Evolutionary conservation across 768 basidiomycete species (phyloP).

Genomic region (Mycena polygramma): DNA sequence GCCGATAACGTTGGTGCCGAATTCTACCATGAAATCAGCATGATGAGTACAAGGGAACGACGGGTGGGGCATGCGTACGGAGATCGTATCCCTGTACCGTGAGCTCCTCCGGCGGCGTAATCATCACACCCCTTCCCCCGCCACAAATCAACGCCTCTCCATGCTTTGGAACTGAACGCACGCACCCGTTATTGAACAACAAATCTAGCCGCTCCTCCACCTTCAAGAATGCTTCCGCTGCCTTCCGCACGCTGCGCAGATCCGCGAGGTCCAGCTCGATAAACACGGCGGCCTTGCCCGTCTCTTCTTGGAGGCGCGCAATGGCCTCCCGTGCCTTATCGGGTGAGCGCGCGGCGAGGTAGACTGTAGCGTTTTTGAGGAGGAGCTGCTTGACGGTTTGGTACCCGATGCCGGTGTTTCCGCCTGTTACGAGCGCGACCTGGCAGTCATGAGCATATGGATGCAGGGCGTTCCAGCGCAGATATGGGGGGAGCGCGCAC

Average conservation of each 20-base stretch:
- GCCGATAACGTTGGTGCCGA: background rate
- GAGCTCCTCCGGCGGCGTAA: background rate
- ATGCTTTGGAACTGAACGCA: background rate
- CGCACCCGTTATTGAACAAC: conserved; percentile 1
- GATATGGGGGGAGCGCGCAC: background rate
- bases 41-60: background rate
- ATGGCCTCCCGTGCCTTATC: background rate
- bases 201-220: background rate
- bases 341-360: background rate
- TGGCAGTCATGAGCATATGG: background rate
- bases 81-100: conserved; percentile 1
- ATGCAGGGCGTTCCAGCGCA: too few species aligned
- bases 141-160: background rate
- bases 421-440: background rate
- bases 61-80: background rate
- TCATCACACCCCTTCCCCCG: background rate
- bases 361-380: conserved; percentile 3
- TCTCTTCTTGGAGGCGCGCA: background rate
- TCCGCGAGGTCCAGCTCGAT: conserved; percentile 1
- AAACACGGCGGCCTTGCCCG: background rate
- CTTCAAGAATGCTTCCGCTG: background rate
- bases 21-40: background rate
- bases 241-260: conserved; percentile 2
- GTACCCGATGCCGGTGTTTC: conserved; percentile 8
- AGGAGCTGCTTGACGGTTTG: conserved; percentile 1